Percentiles rank a stretch among this genome's conserved stretches.
Conservation (phyloP, 352 stramenopile genomes). For the Globisporangium heterothallicum region DNA sequence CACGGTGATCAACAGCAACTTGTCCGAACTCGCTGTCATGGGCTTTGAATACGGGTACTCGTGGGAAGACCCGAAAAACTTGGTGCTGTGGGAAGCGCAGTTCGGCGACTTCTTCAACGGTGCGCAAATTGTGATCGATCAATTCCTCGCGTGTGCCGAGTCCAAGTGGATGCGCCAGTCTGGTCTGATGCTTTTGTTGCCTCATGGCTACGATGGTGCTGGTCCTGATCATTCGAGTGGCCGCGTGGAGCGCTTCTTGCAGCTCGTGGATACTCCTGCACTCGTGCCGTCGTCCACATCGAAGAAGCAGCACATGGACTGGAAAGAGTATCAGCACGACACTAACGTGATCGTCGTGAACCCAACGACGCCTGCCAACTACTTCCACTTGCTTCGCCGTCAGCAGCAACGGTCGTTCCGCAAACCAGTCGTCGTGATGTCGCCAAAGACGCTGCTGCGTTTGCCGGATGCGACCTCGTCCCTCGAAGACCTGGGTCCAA, state of each 20-base stretch:
- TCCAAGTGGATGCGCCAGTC: conserved; percentile 89
- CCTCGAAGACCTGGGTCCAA: conserved; percentile 53
- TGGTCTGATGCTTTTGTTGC: conserved; percentile 75
- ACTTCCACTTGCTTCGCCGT: conserved; percentile 94
- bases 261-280: conserved; percentile 73
- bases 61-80: conserved; percentile 69
- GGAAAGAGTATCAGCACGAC: conserved; percentile 59
- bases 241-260: conserved; percentile 83
- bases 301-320: conserved; percentile 32
- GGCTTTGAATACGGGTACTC: conserved; percentile 89
- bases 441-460: conserved; percentile 71
- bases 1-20: conserved; percentile 72
- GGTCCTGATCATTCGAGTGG: conserved; percentile 85
- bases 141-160: conserved; percentile 82
- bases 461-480: conserved; percentile 59
- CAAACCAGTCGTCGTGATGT: conserved; percentile 75
- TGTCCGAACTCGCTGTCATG: conserved; percentile 87
- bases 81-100: conserved; percentile 89
- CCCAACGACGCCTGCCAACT: conserved; percentile 91
- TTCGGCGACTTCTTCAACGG: conserved; percentile 90
- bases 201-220: conserved; percentile 85
- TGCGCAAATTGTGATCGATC: conserved; percentile 87
- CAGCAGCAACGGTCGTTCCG: conserved; percentile 78
- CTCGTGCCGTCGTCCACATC: conserved; percentile 25
- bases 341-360: conserved; percentile 86